Evolutionary conservation across 495 filamentous ascomycete species (phyloP).

Genomic region (Pyronema domesticum): DNA sequence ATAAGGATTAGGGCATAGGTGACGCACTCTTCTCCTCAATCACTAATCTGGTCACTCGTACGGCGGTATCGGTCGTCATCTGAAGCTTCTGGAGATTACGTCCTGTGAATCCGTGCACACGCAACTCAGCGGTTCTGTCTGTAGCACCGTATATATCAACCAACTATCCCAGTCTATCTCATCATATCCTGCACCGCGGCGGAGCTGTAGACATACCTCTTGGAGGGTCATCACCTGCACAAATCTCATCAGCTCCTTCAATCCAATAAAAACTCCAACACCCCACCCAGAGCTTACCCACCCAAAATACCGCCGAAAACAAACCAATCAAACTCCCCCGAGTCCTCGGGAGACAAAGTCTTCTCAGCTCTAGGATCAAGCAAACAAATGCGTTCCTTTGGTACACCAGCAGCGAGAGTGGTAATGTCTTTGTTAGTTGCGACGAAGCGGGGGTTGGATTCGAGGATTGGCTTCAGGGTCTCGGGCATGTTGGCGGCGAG

Average conservation of each 20-base stretch:
- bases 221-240: conserved; percentile 78
- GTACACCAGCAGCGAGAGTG: conserved; percentile 43
- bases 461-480: conserved; percentile 43
- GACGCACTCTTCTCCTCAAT: conserved; percentile 58
- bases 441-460: conserved; percentile 37
- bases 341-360: conserved; percentile 71
- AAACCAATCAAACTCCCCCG: conserved; percentile 68
- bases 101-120: conserved; percentile 79
- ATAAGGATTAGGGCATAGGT: too few species aligned
- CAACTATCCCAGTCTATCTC: neutral
- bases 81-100: conserved; percentile 80
- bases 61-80: conserved; percentile 97
- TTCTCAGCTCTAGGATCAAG: conserved; percentile 67
- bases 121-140: conserved; percentile 87
- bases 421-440: conserved; percentile 43
- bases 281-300: conserved; percentile 28
- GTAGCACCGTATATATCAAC: neutral
- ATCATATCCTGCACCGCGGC: neutral
- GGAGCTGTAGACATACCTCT: conserved; percentile 43
- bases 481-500: conserved; percentile 38
- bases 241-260: neutral
- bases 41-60: conserved; percentile 78
- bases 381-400: conserved; percentile 51
- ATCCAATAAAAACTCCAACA: too few species aligned
- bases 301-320: conserved; percentile 92